Conservation (phyloP, 2,329 filamentous ascomycete species). For the Daldinia eschscholtzii region DNA sequence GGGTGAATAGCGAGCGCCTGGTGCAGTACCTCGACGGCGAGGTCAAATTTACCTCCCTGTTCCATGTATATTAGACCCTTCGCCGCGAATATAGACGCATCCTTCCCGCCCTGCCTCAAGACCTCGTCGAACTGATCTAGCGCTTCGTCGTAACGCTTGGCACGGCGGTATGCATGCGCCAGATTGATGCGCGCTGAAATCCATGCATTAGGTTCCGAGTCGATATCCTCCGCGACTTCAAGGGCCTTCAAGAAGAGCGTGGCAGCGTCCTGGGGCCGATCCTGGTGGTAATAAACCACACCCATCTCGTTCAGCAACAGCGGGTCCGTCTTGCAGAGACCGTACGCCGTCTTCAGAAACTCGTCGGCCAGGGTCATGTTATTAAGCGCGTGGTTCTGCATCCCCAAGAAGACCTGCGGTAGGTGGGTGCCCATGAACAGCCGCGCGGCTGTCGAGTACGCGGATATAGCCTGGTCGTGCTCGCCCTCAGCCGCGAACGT, state of each 20-base stretch:
- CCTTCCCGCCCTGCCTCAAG: slow-evolving; percentile 82
- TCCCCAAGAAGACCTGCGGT: slow-evolving; percentile 94
- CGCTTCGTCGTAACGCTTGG: slow-evolving; percentile 76
- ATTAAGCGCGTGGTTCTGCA: slow-evolving; percentile 97
- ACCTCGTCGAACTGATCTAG: slow-evolving; percentile 89
- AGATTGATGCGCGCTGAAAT: slow-evolving; percentile 88
- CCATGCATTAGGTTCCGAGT: slow-evolving; percentile 85
- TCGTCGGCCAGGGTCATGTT: slow-evolving; percentile 95
- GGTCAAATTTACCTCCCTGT: slow-evolving; percentile 73
- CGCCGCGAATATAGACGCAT: slow-evolving; percentile 81
- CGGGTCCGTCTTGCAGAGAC: slow-evolving; percentile 85
- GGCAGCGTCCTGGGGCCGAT: slow-evolving; percentile 79
- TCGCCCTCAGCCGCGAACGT: slow-evolving; percentile 98
- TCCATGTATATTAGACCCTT: slow-evolving; percentile 89
- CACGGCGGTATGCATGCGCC: slow-evolving; percentile 84
- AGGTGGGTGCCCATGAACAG: slow-evolving; percentile 97
- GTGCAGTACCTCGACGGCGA: slow-evolving; percentile 85
- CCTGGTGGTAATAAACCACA: slow-evolving; percentile 94
- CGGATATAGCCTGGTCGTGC: slow-evolving; percentile 97
- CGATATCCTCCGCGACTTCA: slow-evolving; percentile 81
- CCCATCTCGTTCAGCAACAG: slow-evolving; percentile 95
- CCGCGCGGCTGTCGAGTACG: slow-evolving; percentile 93
- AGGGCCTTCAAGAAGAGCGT: slow-evolving; percentile 84
- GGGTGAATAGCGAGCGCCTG: slow-evolving; percentile 84
- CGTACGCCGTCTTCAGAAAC: slow-evolving; percentile 90